These are phyloP conservation scores for Boechera divaricarpa DNA, from an alignment of 345 rosid species.

Conservation along the genomic window DNA sequence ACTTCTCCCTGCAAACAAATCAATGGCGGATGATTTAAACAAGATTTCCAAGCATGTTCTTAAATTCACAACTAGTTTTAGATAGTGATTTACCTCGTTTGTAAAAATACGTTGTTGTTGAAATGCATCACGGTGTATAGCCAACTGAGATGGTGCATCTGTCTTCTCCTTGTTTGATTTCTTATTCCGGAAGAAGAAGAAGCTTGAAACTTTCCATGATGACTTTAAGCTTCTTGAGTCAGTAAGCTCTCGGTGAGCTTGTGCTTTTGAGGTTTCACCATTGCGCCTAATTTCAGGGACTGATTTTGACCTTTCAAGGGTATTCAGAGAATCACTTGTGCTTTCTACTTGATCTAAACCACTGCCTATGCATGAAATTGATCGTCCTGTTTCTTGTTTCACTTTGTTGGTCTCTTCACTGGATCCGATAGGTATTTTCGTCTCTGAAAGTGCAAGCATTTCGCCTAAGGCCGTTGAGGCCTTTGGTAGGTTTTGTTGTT, in stretches of 20 bases:
- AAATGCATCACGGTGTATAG: conserved; percentile 28
- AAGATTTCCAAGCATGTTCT: conserved; percentile 7
- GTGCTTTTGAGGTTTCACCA: conserved; percentile 51
- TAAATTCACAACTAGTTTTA: not conserved
- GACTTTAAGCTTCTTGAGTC: conserved; percentile 65
- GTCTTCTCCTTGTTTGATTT: conserved; percentile 64
- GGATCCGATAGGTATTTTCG: conserved; percentile 48
- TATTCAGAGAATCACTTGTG: conserved; percentile 52
- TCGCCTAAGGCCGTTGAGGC: conserved; percentile 89
- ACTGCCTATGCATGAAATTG: conserved; percentile 57
- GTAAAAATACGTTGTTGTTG: conserved; percentile 46
- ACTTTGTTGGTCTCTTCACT: conserved; percentile 50
- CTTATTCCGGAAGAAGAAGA: conserved; percentile 79
- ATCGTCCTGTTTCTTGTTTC: conserved; percentile 55
- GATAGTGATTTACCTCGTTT: conserved; percentile 58
- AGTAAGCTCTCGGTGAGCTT: conserved; percentile 54
- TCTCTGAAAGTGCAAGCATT: conserved; percentile 89
- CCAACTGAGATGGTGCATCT: conserved; percentile 38
- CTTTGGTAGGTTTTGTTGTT: conserved; percentile 54
- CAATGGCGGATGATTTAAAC: conserved; percentile 30
- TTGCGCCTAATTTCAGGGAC: conserved; percentile 62
- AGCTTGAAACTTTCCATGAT: conserved; percentile 76
- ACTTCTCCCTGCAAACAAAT: conserved; percentile 60
- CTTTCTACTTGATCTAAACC: conserved; percentile 56
- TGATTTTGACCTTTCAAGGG: conserved; percentile 73